phyloP scores from a whole-genome alignment of 768 basidiomycete species.

The Lactarius indigo region DNA sequence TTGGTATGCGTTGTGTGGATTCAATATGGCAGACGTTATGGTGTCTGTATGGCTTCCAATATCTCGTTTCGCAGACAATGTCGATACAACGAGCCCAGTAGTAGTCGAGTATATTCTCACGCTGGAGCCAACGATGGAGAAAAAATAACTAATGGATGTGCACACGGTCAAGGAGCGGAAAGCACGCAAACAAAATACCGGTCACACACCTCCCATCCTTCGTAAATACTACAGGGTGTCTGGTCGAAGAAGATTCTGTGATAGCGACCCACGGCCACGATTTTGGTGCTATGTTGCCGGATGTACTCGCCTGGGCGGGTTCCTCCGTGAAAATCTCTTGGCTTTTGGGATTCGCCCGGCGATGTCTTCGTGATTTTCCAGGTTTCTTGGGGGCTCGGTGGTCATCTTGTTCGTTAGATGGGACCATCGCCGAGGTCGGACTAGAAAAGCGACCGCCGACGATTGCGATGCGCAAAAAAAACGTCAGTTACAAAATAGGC shows the following conservation, averaged over 20 bases:
- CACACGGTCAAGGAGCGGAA: slow-evolving; percentile 18
- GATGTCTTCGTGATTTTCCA: slow-evolving; percentile 22
- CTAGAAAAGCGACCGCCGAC: neutral
- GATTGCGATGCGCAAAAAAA: neutral
- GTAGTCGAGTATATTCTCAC: slow-evolving; percentile 82
- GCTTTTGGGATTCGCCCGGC: slow-evolving; percentile 41
- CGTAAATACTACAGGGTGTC: slow-evolving; percentile 74
- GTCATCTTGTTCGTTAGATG: slow-evolving; percentile 4
- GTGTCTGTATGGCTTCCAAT: slow-evolving; percentile 42
- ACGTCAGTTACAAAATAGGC: slow-evolving; percentile 8
- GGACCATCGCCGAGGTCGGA: slow-evolving; percentile 11
- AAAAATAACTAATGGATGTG: slow-evolving; percentile 67
- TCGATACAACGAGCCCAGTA: slow-evolving; percentile 78
- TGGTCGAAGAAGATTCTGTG: slow-evolving; percentile 62
- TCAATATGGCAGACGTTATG: slow-evolving; percentile 73
- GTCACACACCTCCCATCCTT: slow-evolving; percentile 75
- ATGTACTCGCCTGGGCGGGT: slow-evolving; percentile 28
- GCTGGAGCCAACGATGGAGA: slow-evolving; percentile 74
- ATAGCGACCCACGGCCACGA: slow-evolving; percentile 68
- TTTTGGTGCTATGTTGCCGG: slow-evolving; percentile 8
- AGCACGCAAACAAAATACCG: neutral
- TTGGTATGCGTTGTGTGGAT: slow-evolving; percentile 86
- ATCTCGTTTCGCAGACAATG: slow-evolving; percentile 55
- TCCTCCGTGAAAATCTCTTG: slow-evolving; percentile 29
- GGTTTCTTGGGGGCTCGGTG: neutral